Base-by-base conservation (phyloP, 2,329 filamentous ascomycete species). In the Tympanopsis confertula region DNA sequence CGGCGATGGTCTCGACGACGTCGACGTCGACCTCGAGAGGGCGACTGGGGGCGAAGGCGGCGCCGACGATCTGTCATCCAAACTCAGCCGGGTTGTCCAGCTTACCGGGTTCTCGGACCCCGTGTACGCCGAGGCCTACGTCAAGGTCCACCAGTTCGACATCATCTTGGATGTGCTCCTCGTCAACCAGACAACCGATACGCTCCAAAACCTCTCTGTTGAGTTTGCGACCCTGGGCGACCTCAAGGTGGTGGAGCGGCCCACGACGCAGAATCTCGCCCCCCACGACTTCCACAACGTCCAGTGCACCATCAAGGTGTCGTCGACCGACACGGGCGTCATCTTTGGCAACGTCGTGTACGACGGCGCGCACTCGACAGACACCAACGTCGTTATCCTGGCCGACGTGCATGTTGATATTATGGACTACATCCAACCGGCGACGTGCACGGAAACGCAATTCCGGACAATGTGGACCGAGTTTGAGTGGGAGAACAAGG, bases 401-500 rank as follows among this genome's bases (percentile, higher is more conserved):
- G 96, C 96, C 56, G 91, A 98, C 57, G 78, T 98, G 20, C 91
- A 98, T 53, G 89, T 96, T 40, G 91, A 98, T 55, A 95, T 98
- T 47, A 98, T 98, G 91, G 91, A 98, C 63, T 98, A 98, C 66
- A 98, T 98, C 53, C 89, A 96, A 57, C 91, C 91, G 2, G 89
- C 89, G 5, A 81, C 87, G 13, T 98, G 91, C 69, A 91, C 86
- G 3, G 91, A 98, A 68, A 95, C 89, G 10, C 87, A 96, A 54
- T 98, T 98, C 79, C 78, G 91, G 42, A 94, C 86, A 13, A 98
- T 98, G 91, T 98, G 91, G 91, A 98, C 91, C 28, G 91, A 98
- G 57, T 98, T 98, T 48, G 91, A 98, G 58, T 98, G 91, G 91
- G 91, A 98, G 70, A 98, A 98, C 68, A 98, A 98, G 74, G 89